phyloP scores from a whole-genome alignment of 352 stramenopile species.

The Phytophthora brassicae region DNA sequence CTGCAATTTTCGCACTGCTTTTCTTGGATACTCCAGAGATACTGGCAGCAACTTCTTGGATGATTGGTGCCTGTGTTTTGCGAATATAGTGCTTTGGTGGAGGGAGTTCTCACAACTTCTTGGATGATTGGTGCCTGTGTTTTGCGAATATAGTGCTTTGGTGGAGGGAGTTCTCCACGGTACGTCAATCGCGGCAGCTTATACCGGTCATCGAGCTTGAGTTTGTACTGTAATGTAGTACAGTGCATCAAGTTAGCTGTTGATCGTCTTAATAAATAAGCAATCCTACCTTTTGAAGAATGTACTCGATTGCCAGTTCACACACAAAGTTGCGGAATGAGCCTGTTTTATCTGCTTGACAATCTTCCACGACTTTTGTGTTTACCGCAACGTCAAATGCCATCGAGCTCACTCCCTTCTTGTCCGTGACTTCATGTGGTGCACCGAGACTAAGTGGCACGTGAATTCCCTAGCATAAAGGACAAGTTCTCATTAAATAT shows the following conservation, averaged over 20 bases:
- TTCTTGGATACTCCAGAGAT: constrained; percentile 11
- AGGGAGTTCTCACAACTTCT: too few species aligned
- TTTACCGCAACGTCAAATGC: constrained; percentile 85
- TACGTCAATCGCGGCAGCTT: constrained; percentile 78
- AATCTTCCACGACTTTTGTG: constrained; percentile 69
- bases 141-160: constrained; percentile 83
- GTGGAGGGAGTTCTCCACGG: constrained; percentile 59
- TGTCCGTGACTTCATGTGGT: constrained; percentile 77
- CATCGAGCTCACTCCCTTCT: constrained; percentile 55
- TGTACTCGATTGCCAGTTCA: constrained; percentile 78
- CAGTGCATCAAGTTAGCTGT: neutral
- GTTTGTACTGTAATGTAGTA: constrained; percentile 58
- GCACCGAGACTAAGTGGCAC: constrained; percentile 70
- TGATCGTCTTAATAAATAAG: neutral
- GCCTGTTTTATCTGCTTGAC: constrained; percentile 60
- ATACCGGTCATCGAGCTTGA: constrained; percentile 73
- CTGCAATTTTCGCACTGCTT: constrained; percentile 2
- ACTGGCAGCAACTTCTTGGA: constrained; percentile 56
- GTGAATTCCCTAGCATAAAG: constrained; percentile 57
- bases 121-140: constrained; percentile 68
- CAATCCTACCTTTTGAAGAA: constrained; percentile 68
- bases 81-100: constrained; percentile 81
- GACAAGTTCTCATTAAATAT: neutral
- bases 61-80: constrained; percentile 66
- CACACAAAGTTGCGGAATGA: constrained; percentile 84